These are phyloP conservation scores for Lentithecium fluviatile DNA, from an alignment of 495 filamentous ascomycete genomes.

Conservation along the genomic window DNA sequence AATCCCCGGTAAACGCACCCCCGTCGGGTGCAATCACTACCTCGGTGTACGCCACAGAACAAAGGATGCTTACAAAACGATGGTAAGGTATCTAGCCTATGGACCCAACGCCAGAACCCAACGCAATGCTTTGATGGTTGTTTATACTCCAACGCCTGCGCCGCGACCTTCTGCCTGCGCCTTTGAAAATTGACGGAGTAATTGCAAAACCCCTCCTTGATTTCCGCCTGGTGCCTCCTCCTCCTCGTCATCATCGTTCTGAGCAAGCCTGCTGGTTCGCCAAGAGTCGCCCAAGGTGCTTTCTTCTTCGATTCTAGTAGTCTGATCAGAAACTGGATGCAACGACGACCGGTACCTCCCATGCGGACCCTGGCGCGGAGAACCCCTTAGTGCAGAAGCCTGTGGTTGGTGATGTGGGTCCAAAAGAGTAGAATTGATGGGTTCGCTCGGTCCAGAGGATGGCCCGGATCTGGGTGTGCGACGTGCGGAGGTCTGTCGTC, in stretches of 20 bases:
- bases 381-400: slow-evolving; percentile 45
- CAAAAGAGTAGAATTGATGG: slow-evolving; percentile 70
- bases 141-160: too few species aligned
- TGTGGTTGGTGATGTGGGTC: slow-evolving; percentile 86
- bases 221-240: slow-evolving; percentile 46
- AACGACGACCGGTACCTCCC: slow-evolving; percentile 49
- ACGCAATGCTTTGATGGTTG: too few species aligned
- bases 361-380: slow-evolving; percentile 47
- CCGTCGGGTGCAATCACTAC: too few species aligned
- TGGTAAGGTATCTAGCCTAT: too few species aligned
- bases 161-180: slow-evolving; percentile 66
- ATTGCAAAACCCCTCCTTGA: slow-evolving; percentile 65
- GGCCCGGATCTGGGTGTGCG: slow-evolving; percentile 42
- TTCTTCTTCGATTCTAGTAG: slow-evolving; percentile 47
- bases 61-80: too few species aligned
- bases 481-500: slow-evolving; percentile 37
- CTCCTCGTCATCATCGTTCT: slow-evolving; percentile 46
- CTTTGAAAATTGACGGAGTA: slow-evolving; percentile 90
- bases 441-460: slow-evolving; percentile 48
- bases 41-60: too few species aligned
- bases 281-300: slow-evolving; percentile 66
- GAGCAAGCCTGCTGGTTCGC: slow-evolving; percentile 54
- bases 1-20: too few species aligned
- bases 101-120: too few species aligned
- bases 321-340: slow-evolving; percentile 39